phyloP scores from a whole-genome alignment of 768 basidiomycete species.

The Amanita subjunquillea region DNA sequence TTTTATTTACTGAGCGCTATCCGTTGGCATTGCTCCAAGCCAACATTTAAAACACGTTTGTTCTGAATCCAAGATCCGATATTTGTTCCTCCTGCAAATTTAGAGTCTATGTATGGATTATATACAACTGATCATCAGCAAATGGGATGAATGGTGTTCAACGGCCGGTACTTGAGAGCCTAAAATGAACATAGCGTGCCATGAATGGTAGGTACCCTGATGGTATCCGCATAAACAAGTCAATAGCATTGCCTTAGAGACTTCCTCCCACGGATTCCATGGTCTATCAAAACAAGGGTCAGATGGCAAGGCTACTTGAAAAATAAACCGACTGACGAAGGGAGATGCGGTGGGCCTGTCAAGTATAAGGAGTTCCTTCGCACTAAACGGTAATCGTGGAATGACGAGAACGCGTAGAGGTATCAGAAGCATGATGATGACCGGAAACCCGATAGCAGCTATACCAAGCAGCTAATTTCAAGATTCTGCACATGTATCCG shows the following conservation, averaged over 20 bases:
- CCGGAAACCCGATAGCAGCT: constrained; percentile 88
- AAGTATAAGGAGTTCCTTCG: constrained; percentile 72
- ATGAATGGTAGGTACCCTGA: no score
- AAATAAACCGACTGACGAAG: constrained; percentile 45
- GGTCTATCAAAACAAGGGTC: constrained; percentile 7
- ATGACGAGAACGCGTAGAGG: constrained; percentile 67
- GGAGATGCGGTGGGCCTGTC: constrained; percentile 85
- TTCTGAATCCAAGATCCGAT: no score
- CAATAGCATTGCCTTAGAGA: not conserved
- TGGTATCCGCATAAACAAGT: no score
- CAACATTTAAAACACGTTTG: no score
- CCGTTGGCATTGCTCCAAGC: no score
- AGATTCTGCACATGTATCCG: not conserved
- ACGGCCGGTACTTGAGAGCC: no score
- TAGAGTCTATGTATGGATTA: no score
- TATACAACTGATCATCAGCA: no score
- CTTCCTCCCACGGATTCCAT: constrained; percentile 17
- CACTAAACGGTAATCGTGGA: constrained; percentile 65
- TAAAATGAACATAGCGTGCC: no score
- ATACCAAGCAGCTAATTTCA: not conserved
- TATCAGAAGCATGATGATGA: constrained; percentile 77
- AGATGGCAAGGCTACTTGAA: not conserved
- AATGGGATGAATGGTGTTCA: no score
- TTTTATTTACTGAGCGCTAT: no score
- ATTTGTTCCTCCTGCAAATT: no score